Evolutionary conservation across 306 rosid species (phyloP).

Genomic region (Gleditsia sinensis): DNA sequence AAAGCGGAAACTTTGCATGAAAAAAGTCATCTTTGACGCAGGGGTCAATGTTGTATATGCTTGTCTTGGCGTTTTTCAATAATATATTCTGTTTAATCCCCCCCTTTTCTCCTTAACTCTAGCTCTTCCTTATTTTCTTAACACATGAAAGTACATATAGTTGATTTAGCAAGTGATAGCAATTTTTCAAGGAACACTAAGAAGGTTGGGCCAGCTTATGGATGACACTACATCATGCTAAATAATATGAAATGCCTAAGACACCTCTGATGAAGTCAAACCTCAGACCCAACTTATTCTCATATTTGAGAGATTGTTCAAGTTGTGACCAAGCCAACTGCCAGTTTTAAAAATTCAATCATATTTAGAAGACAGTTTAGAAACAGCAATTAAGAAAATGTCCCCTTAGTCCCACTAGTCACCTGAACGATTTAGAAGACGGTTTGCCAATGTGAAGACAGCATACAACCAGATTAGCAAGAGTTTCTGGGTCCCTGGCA

Average conservation of each 20-base stretch:
- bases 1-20: not conserved
- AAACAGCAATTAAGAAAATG: too few relatives aligned
- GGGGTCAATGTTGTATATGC: too few relatives aligned
- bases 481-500: slow-evolving; percentile 98
- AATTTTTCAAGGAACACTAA: not conserved
- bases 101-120: too few relatives aligned
- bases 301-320: too few relatives aligned
- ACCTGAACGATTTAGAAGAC: slow-evolving; percentile 95
- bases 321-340: too few relatives aligned
- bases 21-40: too few relatives aligned
- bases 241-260: too few relatives aligned
- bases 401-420: slow-evolving; percentile 2
- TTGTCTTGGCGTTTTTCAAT: too few relatives aligned
- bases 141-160: not conserved
- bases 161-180: slow-evolving; percentile 5
- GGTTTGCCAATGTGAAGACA: slow-evolving; percentile 94
- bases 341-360: not conserved
- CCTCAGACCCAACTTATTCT: too few relatives aligned
- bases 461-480: slow-evolving; percentile 91
- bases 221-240: not conserved
- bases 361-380: slow-evolving; percentile 10
- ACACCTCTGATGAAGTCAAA: too few relatives aligned
- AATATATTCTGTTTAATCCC: too few relatives aligned
- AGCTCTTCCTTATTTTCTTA: too few relatives aligned
- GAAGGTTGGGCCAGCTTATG: not conserved